These are phyloP conservation scores for Erucastrum elatum DNA, from an alignment of 345 rosid genomes.

Conservation along the genomic window DNA sequence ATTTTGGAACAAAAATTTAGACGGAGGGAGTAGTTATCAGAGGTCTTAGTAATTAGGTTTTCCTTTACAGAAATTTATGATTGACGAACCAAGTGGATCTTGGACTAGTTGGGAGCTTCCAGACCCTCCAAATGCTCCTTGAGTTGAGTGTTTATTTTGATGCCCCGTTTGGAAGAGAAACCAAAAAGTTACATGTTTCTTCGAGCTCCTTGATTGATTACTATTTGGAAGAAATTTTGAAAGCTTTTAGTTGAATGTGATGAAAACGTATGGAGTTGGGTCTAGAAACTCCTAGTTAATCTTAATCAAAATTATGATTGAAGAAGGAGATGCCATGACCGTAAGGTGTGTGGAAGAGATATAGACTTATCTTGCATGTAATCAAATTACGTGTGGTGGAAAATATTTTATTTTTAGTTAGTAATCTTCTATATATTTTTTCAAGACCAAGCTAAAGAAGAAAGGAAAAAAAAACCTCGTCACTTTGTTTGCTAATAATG, in stretches of 20 bases:
- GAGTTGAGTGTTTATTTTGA: not conserved
- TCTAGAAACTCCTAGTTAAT: not conserved
- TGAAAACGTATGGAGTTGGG: not conserved
- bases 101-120: not conserved
- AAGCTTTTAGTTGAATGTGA: not conserved
- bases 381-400: not conserved
- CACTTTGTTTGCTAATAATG: not conserved
- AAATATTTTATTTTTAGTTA: not conserved
- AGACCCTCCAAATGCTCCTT: not conserved
- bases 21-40: not conserved
- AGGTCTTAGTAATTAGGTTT: not conserved
- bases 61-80: not conserved
- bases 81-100: not conserved
- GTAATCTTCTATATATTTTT: not conserved
- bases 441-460: not conserved
- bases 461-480: not conserved
- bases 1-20: no score
- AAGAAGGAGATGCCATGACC: not conserved
- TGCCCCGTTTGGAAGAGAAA: not conserved
- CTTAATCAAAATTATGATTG: not conserved
- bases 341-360: not conserved
- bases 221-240: not conserved
- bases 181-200: not conserved
- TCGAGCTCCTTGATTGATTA: not conserved
- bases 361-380: not conserved